A percentile compares a stretch with the other conserved stretches of the same genome.
These are phyloP conservation scores for Lactarius sanguifluus DNA, from an alignment of 768 basidiomycete species.

Conservation along the genomic window DNA sequence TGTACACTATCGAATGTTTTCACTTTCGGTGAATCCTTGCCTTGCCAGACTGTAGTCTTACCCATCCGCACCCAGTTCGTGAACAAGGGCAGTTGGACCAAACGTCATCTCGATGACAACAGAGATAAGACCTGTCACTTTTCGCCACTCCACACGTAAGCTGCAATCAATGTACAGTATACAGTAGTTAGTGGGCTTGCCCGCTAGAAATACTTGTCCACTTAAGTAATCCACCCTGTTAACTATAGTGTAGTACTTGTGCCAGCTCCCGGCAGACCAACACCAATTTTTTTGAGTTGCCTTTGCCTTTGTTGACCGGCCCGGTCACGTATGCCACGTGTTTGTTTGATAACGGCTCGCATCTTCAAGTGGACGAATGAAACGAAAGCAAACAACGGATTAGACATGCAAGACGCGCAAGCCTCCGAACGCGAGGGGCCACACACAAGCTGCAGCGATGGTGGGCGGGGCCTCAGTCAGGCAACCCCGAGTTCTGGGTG, in stretches of 20 bases:
- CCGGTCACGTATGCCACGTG: too few species aligned
- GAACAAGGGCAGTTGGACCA: background rate
- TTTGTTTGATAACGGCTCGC: too few species aligned
- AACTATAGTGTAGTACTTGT: background rate
- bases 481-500: background rate
- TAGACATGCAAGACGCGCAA: background rate
- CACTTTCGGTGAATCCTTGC: background rate
- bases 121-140: too few species aligned
- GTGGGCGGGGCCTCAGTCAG: background rate
- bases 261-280: background rate
- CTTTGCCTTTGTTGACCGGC: background rate
- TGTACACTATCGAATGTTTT: background rate
- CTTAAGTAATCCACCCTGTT: background rate
- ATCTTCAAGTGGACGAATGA: background rate
- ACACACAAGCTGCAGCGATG: background rate
- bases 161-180: too few species aligned
- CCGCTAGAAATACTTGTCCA: background rate
- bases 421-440: background rate
- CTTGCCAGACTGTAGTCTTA: background rate
- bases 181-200: too few species aligned
- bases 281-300: background rate
- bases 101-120: background rate
- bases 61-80: background rate
- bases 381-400: background rate
- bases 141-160: too few species aligned